phyloP scores from a whole-genome alignment of 176 grass and related monocot species.

The Avena eriantha region DNA sequence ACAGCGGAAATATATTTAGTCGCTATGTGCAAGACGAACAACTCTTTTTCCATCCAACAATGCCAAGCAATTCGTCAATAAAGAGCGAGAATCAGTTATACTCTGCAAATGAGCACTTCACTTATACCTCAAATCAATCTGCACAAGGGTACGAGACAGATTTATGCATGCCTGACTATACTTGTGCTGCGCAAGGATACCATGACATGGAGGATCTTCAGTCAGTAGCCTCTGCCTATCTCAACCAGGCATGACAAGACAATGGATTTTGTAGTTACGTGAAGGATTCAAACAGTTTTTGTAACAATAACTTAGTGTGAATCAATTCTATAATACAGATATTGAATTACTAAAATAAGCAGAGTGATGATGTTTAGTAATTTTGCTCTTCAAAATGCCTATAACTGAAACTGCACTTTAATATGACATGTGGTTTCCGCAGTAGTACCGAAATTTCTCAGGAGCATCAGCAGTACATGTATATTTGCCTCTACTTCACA shows the following conservation, averaged over 20 bases:
- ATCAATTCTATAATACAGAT: slow-evolving; percentile 31
- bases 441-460: not conserved
- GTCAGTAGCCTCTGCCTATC: slow-evolving; percentile 67
- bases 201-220: slow-evolving; percentile 76
- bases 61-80: slow-evolving; percentile 45
- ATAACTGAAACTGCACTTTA: not conserved
- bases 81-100: slow-evolving; percentile 53
- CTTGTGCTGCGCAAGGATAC: slow-evolving; percentile 47
- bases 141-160: slow-evolving; percentile 50
- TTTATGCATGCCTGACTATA: slow-evolving; percentile 43
- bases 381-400: not conserved
- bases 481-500: not conserved
- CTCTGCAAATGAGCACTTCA: slow-evolving; percentile 41
- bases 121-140: slow-evolving; percentile 48
- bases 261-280: slow-evolving; percentile 8
- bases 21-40: slow-evolving; percentile 34
- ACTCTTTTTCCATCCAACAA: slow-evolving; percentile 28
- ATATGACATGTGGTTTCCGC: slow-evolving; percentile 1
- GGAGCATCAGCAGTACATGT: not conserved
- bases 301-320: slow-evolving; percentile 36
- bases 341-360: slow-evolving; percentile 30
- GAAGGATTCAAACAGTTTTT: slow-evolving; percentile 34
- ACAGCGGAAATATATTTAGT: slow-evolving; percentile 31
- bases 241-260: slow-evolving; percentile 59
- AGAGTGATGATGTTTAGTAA: slow-evolving; percentile 27